Evolutionary conservation across 2,329 filamentous ascomycete species (phyloP), one percentile per base, ranked within the genome.

Genomic region (Lasiodiplodia sp.): DNA sequence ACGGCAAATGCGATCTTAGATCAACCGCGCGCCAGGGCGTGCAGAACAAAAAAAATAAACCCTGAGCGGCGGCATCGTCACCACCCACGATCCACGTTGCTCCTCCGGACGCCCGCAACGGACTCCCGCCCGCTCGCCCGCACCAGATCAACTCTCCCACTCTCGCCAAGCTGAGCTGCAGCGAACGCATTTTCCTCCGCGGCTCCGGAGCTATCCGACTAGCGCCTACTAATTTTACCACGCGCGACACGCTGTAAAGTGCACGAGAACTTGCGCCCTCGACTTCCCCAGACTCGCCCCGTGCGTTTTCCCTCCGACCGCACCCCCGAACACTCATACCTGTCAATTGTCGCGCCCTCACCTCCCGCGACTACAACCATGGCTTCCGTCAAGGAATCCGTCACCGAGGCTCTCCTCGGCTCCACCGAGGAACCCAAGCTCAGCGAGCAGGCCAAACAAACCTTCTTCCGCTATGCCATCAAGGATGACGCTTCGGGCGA

Each of bases 401-500:
- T 84, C 71, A 80, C 81, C 73, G 83, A 84, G 76, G 79, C 87
- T 74, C 86, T 97, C 74, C 82, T 96, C 70, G 93, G 93, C 72
- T 82, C 81, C 67, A 80, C 83, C 68, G 80, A 84, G 47, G 85
- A 85, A 73, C 81, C 86, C 37, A 86, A 91, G 78, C 82, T 95
- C 72, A 94, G 93, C 60, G 86, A 88, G 70, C 90, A 94, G 79
- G 90, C 91, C 72, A 92, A 90, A 81, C 85, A 89, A 69, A 89
- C 89, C 71, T 99, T 98, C 81, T 82, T 89, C 74, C 87, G 87
- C 77, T 86, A 94, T 84, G 93, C 96, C 51, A 82, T 87, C 76
- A 91, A 91, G 79, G 93, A 97, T 76, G 84, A 90, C 70, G 85
- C 89, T 73, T 86, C 89, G 11, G 94, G 92, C 69, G 93, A 97